Evolutionary conservation across 2,329 filamentous ascomycete genomes (phyloP).

Genomic region (Fusarium sp.): DNA sequence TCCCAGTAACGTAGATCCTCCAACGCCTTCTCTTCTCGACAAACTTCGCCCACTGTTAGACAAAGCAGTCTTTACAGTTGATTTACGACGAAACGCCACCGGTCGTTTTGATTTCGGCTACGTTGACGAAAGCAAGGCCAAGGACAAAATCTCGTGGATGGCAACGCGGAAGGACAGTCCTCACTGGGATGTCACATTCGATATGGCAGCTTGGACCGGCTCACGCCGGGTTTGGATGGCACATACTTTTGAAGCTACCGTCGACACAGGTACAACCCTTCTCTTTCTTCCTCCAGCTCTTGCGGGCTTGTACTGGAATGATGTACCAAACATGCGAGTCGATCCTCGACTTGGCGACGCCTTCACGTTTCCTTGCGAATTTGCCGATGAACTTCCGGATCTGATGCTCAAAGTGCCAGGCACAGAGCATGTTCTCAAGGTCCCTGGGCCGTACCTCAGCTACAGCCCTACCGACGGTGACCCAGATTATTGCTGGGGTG

Average conservation of each 20-base stretch:
- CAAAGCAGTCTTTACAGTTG: slow-evolving; percentile 60
- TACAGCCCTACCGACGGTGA: slow-evolving; percentile 63
- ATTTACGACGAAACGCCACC: slow-evolving; percentile 60
- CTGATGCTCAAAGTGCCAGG: slow-evolving; percentile 65
- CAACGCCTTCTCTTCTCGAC: slow-evolving; percentile 58
- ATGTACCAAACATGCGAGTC: slow-evolving; percentile 64
- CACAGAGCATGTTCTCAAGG: slow-evolving; percentile 60
- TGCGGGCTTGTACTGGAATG: slow-evolving; percentile 68
- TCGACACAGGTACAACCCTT: slow-evolving; percentile 76
- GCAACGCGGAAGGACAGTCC: slow-evolving; percentile 47
- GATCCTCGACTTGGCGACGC: slow-evolving; percentile 57
- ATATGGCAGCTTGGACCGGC: slow-evolving; percentile 54
- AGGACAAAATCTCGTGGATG: slow-evolving; percentile 58
- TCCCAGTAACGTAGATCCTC: slow-evolving; percentile 57
- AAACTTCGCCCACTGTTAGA: slow-evolving; percentile 55
- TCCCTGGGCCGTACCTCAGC: slow-evolving; percentile 66
- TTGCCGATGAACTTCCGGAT: slow-evolving; percentile 65
- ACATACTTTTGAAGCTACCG: slow-evolving; percentile 64
- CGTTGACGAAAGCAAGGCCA: slow-evolving; percentile 55
- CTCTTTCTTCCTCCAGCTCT: slow-evolving; percentile 68
- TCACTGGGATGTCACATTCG: slow-evolving; percentile 61
- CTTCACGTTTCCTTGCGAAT: slow-evolving; percentile 68
- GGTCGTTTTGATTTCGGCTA: slow-evolving; percentile 65
- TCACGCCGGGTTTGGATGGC: slow-evolving; percentile 64
- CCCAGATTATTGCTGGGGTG: slow-evolving; percentile 74